Percentiles rank a stretch among this genome's conserved stretches.
Evolutionary conservation across 768 basidiomycete genomes (phyloP).

Genomic region (Lepiota venenata): DNA sequence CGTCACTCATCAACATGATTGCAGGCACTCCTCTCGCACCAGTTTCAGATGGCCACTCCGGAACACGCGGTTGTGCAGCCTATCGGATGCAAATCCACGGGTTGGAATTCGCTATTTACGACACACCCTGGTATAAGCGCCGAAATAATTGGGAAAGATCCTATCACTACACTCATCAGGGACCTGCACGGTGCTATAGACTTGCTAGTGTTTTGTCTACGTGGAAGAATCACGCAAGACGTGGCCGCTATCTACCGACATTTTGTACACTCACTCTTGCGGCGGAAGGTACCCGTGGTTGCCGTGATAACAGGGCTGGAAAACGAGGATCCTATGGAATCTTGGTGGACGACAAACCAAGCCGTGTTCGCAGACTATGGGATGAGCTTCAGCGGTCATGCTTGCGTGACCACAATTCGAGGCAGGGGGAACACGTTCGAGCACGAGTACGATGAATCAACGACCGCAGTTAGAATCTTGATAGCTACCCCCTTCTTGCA

Average conservation of each 20-base stretch:
- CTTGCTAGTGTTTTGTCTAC: slow-evolving; percentile 37
- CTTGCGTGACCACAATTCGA: slow-evolving; percentile 7
- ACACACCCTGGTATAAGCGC: slow-evolving; percentile 30
- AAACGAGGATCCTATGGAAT: slow-evolving; percentile 20
- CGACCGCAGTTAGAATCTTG: not conserved
- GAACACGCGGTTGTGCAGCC: slow-evolving; percentile 28
- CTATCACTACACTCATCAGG: slow-evolving; percentile 24
- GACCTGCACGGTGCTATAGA: slow-evolving; percentile 30
- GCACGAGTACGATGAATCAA: slow-evolving; percentile 7
- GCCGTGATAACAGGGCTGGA: slow-evolving; percentile 37
- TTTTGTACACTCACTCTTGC: slow-evolving; percentile 34
- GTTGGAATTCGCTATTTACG: slow-evolving; percentile 26
- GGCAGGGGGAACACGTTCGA: slow-evolving; percentile 2
- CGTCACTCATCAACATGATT: slow-evolving; percentile 29
- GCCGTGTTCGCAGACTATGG: slow-evolving; percentile 23
- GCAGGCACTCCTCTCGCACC: slow-evolving; percentile 17
- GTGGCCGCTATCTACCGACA: slow-evolving; percentile 16
- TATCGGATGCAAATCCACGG: slow-evolving; percentile 25
- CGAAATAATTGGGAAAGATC: slow-evolving; percentile 14
- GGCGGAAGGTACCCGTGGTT: slow-evolving; percentile 32
- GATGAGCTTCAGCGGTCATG: slow-evolving; percentile 19
- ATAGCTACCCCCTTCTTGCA: not conserved
- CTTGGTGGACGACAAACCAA: slow-evolving; percentile 28
- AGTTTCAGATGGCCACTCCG: slow-evolving; percentile 27
- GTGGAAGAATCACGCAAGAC: slow-evolving; percentile 30